Percentiles rank a stretch among this genome's conserved stretches.
Evolutionary conservation across 148 eudicot species (phyloP).

Genomic region (Dianthus caryophyllus): DNA sequence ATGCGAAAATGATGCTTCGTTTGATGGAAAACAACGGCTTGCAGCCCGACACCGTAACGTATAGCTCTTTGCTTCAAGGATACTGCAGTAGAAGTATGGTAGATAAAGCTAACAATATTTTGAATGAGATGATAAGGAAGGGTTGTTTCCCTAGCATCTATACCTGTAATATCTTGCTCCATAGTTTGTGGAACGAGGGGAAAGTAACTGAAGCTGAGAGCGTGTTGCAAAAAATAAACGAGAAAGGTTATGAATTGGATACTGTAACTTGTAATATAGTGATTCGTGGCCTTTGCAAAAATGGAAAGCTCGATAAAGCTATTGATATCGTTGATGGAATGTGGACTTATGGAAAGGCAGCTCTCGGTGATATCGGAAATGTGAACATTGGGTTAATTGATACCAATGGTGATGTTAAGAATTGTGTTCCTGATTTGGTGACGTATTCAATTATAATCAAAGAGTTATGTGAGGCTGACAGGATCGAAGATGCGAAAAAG

Average conservation of each 20-base stretch:
- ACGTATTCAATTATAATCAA: slow-evolving; percentile 83
- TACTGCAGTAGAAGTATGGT: slow-evolving; percentile 66
- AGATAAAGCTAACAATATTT: slow-evolving; percentile 51
- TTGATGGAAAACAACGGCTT: slow-evolving; percentile 50
- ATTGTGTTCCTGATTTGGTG: slow-evolving; percentile 72
- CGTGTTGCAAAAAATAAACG: slow-evolving; percentile 75
- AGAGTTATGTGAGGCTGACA: slow-evolving; percentile 70
- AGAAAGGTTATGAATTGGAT: slow-evolving; percentile 65
- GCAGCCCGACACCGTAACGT: slow-evolving; percentile 66
- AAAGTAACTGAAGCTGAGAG: slow-evolving; percentile 71
- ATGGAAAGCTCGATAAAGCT: slow-evolving; percentile 80
- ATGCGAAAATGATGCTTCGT: slow-evolving; percentile 53
- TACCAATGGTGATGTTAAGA: slow-evolving; percentile 29
- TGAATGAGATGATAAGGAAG: slow-evolving; percentile 59
- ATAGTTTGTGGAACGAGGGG: slow-evolving; percentile 82
- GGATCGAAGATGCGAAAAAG: slow-evolving; percentile 82
- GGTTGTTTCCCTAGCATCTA: slow-evolving; percentile 63
- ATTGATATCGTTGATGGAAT: slow-evolving; percentile 67
- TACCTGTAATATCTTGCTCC: slow-evolving; percentile 76
- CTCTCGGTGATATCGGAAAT: slow-evolving; percentile 58
- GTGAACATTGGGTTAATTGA: slow-evolving; percentile 43
- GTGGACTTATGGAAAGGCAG: slow-evolving; percentile 85
- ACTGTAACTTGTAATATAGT: slow-evolving; percentile 85
- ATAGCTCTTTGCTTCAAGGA: slow-evolving; percentile 71
- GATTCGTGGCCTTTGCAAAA: slow-evolving; percentile 73